Evolutionary conservation across 495 filamentous ascomycete species (phyloP).

Genomic region (Aspergillus haitiensis): DNA sequence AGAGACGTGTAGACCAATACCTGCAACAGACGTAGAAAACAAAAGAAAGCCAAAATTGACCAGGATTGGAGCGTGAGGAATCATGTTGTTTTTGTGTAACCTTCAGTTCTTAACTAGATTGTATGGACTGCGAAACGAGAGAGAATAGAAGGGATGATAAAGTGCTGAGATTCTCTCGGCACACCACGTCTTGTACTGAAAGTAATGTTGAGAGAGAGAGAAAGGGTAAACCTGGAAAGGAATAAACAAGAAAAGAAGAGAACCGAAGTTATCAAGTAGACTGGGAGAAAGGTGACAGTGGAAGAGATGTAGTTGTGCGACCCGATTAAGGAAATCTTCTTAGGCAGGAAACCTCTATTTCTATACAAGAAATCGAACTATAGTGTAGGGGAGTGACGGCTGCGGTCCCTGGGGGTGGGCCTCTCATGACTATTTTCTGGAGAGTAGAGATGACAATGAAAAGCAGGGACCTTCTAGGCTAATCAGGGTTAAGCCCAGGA

Average conservation of each 20-base stretch:
- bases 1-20: neutral
- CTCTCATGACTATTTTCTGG: neutral
- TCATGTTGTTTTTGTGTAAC: slow-evolving; percentile 10
- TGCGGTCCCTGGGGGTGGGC: neutral
- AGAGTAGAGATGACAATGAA: slow-evolving; percentile 7
- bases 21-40: slow-evolving; percentile 7
- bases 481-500: neutral
- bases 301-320: neutral
- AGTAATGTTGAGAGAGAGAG: too few relatives aligned
- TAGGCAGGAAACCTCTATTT: neutral
- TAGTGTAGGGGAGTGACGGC: neutral
- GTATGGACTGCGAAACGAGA: neutral
- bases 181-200: too few relatives aligned
- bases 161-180: neutral
- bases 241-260: neutral
- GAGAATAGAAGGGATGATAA: neutral
- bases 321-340: neutral
- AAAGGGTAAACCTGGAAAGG: neutral
- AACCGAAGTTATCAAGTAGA: neutral
- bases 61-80: neutral
- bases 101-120: too few relatives aligned
- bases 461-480: slow-evolving; percentile 5
- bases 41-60: neutral
- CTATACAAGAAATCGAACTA: neutral
- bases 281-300: neutral